Conservation (phyloP, 2,329 filamentous ascomycete species). For the Neopestalotiopsis rosae region DNA sequence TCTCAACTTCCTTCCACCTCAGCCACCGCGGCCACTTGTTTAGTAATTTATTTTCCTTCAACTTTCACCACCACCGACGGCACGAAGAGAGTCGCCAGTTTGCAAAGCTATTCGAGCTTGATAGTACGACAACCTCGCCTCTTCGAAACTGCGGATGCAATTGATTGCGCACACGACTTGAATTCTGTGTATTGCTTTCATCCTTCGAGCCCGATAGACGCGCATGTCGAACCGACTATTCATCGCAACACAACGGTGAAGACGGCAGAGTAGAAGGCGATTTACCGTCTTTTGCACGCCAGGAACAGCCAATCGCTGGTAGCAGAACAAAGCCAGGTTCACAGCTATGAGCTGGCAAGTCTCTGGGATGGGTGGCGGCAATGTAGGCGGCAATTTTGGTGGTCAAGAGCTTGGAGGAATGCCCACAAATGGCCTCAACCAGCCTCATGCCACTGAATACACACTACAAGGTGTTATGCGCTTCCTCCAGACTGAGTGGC, state of each 20-base stretch:
- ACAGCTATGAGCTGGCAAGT: conserved; percentile 41
- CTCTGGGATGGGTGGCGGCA: conserved; percentile 47
- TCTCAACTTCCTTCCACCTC: not conserved
- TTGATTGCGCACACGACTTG: not conserved
- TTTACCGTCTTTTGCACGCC: conserved; percentile 7
- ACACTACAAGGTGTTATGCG: conserved; percentile 88
- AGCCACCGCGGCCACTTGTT: conserved; percentile 14
- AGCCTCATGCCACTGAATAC: conserved; percentile 66
- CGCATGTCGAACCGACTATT: conserved; percentile 20
- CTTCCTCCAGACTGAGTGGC: conserved; percentile 99
- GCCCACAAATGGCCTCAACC: conserved; percentile 51
- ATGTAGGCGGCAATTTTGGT: conserved; percentile 48
- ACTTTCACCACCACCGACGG: not conserved
- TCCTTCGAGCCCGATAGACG: not conserved
- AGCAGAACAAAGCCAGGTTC: conserved; percentile 12
- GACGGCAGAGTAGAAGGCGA: conserved; percentile 14
- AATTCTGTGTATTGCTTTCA: not conserved
- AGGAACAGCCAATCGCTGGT: conserved; percentile 10
- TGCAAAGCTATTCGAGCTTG: conserved; percentile 24
- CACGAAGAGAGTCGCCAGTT: not conserved
- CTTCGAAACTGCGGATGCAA: conserved; percentile 7
- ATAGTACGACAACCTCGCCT: conserved; percentile 27
- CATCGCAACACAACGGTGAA: conserved; percentile 12
- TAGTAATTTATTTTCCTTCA: not conserved
- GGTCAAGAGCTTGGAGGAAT: conserved; percentile 43